A percentile compares a stretch with the other conserved stretches of the same genome.
Conservation (phyloP, 2,329 filamentous ascomycete genomes). For the Coniochaeta ligniaria region DNA sequence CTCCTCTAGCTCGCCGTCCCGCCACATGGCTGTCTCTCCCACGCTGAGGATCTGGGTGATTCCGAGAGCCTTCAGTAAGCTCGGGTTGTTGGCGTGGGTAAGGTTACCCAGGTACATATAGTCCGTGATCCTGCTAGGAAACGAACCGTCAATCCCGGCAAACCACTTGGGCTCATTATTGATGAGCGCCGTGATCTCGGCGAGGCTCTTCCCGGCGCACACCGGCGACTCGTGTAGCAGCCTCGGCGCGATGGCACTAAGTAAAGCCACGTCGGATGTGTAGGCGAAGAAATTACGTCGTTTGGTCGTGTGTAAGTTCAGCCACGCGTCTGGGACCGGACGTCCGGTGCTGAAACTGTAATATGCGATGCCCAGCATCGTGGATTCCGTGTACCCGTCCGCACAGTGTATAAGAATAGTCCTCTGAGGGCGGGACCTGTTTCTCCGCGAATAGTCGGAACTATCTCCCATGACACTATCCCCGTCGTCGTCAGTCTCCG, state of each 20-base stretch:
- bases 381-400: slow-evolving; percentile 94
- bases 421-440: slow-evolving; percentile 31
- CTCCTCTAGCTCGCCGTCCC: slow-evolving; percentile 56
- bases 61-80: slow-evolving; percentile 69
- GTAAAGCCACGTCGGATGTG: slow-evolving; percentile 75
- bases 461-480: slow-evolving; percentile 29
- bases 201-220: slow-evolving; percentile 37
- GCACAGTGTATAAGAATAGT: slow-evolving; percentile 87
- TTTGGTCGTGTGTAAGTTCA: slow-evolving; percentile 72
- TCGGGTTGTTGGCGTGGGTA: slow-evolving; percentile 87
- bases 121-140: slow-evolving; percentile 80
- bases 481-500: slow-evolving; percentile 31
- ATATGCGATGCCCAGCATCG: slow-evolving; percentile 83
- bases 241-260: slow-evolving; percentile 69
- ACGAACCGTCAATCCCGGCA: slow-evolving; percentile 74
- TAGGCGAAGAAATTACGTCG: slow-evolving; percentile 95
- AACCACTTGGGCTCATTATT: slow-evolving; percentile 72
- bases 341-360: slow-evolving; percentile 84
- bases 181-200: slow-evolving; percentile 45
- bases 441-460: slow-evolving; percentile 25
- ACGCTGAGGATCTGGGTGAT: slow-evolving; percentile 87
- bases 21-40: slow-evolving; percentile 82
- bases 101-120: slow-evolving; percentile 97
- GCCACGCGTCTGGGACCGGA: slow-evolving; percentile 78
- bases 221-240: slow-evolving; percentile 65